phyloP scores from a whole-genome alignment of 164 flowering plant genomes.

The Akebia trifoliata region DNA sequence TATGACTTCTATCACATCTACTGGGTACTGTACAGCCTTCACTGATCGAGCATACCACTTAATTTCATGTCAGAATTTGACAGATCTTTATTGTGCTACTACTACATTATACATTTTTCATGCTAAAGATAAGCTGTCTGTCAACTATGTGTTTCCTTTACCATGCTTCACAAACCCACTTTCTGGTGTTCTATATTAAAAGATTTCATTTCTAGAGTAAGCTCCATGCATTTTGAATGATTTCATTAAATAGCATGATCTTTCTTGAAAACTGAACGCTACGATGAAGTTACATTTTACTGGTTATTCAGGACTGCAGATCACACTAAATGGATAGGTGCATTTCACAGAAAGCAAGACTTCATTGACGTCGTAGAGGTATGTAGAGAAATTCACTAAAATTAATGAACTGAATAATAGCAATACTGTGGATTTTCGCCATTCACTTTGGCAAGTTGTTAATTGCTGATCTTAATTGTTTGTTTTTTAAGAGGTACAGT shows the following conservation, averaged over 20 bases:
- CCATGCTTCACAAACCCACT: neutral
- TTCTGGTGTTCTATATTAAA: too few relatives aligned
- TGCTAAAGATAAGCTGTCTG: neutral
- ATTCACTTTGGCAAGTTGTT: neutral
- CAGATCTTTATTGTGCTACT: neutral
- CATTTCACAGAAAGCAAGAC: constrained; percentile 77
- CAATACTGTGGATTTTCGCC: neutral
- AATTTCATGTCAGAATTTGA: neutral
- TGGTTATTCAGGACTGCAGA: constrained; percentile 72
- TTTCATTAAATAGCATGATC: neutral
- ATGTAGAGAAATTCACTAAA: neutral
- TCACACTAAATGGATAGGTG: constrained; percentile 96
- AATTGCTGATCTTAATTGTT: neutral
- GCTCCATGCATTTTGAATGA: neutral
- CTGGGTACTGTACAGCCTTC: too few relatives aligned
- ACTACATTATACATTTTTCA: neutral
- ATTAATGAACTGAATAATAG: neutral
- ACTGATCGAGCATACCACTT: too few relatives aligned
- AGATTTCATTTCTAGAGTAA: neutral
- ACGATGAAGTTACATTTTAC: neutral
- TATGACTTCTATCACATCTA: too few relatives aligned
- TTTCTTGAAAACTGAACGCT: neutral
- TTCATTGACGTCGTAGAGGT: constrained; percentile 97
- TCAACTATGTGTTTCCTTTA: neutral
- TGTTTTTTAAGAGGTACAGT: neutral